Conservation (phyloP, 768 basidiomycete genomes). For the Clavaria fumosa region DNA sequence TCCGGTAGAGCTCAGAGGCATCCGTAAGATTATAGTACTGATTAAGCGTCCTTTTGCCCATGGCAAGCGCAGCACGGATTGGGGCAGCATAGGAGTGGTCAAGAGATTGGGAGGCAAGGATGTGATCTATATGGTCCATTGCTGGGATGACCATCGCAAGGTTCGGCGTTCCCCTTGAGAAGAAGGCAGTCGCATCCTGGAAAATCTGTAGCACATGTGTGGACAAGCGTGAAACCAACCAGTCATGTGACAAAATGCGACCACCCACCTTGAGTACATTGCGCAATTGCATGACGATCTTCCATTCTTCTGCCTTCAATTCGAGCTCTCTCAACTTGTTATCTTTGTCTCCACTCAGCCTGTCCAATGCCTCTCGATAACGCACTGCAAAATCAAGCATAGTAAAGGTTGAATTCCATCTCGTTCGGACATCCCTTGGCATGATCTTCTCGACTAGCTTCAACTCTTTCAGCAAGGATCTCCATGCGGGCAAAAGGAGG, state of each 20-base stretch:
- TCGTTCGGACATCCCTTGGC: slow-evolving; percentile 20
- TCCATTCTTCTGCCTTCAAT: slow-evolving; percentile 13
- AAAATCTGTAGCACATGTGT: background rate
- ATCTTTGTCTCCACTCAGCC: slow-evolving; percentile 8
- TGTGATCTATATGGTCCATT: slow-evolving; percentile 19
- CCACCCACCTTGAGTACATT: slow-evolving; percentile 13
- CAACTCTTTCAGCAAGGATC: slow-evolving; percentile 6
- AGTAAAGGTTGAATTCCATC: slow-evolving; percentile 23
- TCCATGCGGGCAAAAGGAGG: slow-evolving; percentile 18
- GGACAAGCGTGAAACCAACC: background rate
- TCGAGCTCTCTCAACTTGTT: slow-evolving; percentile 9
- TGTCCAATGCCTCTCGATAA: slow-evolving; percentile 13
- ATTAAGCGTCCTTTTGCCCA: slow-evolving; percentile 19
- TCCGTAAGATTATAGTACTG: slow-evolving; percentile 21
- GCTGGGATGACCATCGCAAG: slow-evolving; percentile 19
- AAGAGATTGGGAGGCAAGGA: slow-evolving; percentile 6
- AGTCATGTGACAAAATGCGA: background rate
- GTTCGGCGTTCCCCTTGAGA: slow-evolving; percentile 7
- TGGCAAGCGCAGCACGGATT: slow-evolving; percentile 13
- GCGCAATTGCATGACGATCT: slow-evolving; percentile 11
- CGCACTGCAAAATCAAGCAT: slow-evolving; percentile 16
- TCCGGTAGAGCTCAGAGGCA: slow-evolving; percentile 17
- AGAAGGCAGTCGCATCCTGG: slow-evolving; percentile 7
- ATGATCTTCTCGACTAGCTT: slow-evolving; percentile 10
- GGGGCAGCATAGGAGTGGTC: slow-evolving; percentile 5